Conservation (phyloP, 2,329 filamentous ascomycete genomes). For the Fonsecaea multimorphosa region DNA sequence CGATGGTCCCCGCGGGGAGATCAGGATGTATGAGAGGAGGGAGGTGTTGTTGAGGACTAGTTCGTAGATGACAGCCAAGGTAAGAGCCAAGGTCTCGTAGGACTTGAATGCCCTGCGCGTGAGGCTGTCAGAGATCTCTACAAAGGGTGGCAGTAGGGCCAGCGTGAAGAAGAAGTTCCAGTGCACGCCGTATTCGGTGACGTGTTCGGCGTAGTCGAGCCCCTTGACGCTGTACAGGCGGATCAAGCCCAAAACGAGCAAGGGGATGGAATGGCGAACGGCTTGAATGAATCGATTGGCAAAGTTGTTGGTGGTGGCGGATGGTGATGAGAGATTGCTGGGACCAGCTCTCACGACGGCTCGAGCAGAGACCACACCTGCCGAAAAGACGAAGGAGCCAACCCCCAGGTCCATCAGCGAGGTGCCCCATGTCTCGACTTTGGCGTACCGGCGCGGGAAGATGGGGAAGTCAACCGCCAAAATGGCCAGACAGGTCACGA, state of each 20-base stretch:
- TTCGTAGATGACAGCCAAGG: constrained; percentile 75
- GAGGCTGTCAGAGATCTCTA: constrained; percentile 77
- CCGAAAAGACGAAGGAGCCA: constrained; percentile 95
- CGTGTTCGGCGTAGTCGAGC: constrained; percentile 94
- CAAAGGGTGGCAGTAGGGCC: constrained; percentile 83
- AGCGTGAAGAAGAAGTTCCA: constrained; percentile 99
- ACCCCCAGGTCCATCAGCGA: constrained; percentile 99
- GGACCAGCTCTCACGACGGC: constrained; percentile 57
- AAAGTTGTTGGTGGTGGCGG: constrained; percentile 45
- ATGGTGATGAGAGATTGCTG: neutral
- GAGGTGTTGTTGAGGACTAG: constrained; percentile 73
- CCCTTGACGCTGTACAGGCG: constrained; percentile 90
- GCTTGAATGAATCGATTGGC: constrained; percentile 67
- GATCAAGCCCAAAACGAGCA: constrained; percentile 78
- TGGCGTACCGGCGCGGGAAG: constrained; percentile 93
- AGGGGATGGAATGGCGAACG: constrained; percentile 79
- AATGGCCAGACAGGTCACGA: constrained; percentile 87
- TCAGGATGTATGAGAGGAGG: constrained; percentile 82
- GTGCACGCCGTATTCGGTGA: constrained; percentile 96
- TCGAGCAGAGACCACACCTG: constrained; percentile 86
- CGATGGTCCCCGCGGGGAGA: constrained; percentile 74
- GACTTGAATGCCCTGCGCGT: constrained; percentile 67
- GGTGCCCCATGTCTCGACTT: constrained; percentile 98
- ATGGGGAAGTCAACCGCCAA: constrained; percentile 95
- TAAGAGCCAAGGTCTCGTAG: constrained; percentile 74